Evolutionary conservation across 1,139 yeast genomes (phyloP).

Genomic region (Debaryomycetaceae sp.): DNA sequence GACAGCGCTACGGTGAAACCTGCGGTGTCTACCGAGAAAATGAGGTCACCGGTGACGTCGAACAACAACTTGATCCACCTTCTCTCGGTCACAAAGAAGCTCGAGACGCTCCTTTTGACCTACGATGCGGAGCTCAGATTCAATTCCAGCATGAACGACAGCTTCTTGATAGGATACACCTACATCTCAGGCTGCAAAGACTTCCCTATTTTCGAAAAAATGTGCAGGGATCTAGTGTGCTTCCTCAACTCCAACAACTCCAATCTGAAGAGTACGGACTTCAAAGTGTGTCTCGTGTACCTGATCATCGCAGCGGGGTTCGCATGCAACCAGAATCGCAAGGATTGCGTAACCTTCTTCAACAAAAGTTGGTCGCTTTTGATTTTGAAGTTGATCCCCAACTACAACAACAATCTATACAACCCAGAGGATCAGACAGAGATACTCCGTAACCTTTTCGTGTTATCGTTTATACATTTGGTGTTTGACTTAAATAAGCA

Average conservation of each 20-base stretch:
- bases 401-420: constrained; percentile 29
- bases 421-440: constrained; percentile 40
- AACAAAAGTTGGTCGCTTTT: constrained; percentile 44
- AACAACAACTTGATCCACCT: constrained; percentile 29
- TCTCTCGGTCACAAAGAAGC: constrained; percentile 32
- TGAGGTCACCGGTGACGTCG: background rate
- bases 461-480: constrained; percentile 30
- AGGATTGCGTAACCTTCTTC: constrained; percentile 30
- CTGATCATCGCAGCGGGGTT: constrained; percentile 26
- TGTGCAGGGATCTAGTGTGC: constrained; percentile 23
- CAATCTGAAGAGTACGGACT: constrained; percentile 11
- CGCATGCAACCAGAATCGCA: constrained; percentile 13
- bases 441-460: constrained; percentile 31
- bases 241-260: constrained; percentile 21
- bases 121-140: constrained; percentile 15
- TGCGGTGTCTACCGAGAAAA: constrained; percentile 1
- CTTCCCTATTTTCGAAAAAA: constrained; percentile 19
- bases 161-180: constrained; percentile 33
- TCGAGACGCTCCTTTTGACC: constrained; percentile 19
- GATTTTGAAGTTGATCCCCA: constrained; percentile 41
- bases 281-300: constrained; percentile 28
- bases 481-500: constrained; percentile 21
- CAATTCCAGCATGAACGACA: constrained; percentile 19
- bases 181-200: constrained; percentile 8
- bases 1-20: background rate